These are phyloP conservation scores for Phytophthora sansomeana DNA, from an alignment of 352 stramenopile species.

Conservation along the genomic window DNA sequence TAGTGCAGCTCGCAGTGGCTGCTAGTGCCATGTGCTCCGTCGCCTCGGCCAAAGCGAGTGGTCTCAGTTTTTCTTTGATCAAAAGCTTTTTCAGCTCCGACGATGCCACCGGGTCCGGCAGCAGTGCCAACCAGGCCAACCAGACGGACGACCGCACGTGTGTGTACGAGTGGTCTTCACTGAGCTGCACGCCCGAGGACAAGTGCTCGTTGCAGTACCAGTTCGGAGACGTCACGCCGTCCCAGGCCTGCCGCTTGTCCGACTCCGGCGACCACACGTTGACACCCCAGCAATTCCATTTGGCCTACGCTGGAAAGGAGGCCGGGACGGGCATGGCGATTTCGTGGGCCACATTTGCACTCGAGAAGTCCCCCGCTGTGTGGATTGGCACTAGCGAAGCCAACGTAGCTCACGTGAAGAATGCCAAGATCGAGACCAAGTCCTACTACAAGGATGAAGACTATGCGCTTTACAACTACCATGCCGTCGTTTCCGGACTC, in stretches of 20 bases:
- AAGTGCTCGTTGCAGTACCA: constrained; percentile 52
- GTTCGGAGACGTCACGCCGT: constrained; percentile 52
- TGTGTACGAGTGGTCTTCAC: constrained; percentile 42
- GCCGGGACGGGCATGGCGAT: constrained; percentile 40
- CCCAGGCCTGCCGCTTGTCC: constrained; percentile 56
- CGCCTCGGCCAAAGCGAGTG: constrained; percentile 13
- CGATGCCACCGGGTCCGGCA: constrained; percentile 23
- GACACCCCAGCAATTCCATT: constrained; percentile 58
- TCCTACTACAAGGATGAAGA: constrained; percentile 53
- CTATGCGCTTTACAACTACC: constrained; percentile 51
- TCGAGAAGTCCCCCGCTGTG: constrained; percentile 42
- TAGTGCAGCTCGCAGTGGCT: constrained; percentile 23
- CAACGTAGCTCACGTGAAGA: constrained; percentile 26
- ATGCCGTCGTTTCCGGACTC: constrained; percentile 30
- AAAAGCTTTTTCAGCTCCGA: constrained; percentile 37
- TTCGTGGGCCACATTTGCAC: constrained; percentile 50
- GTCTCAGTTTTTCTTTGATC: constrained; percentile 14
- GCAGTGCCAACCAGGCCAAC: constrained; percentile 5
- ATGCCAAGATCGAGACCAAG: constrained; percentile 33
- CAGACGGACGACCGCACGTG: constrained; percentile 46
- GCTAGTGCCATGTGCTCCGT: constrained; percentile 28
- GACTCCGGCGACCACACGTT: constrained; percentile 31
- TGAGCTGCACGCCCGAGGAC: constrained; percentile 34
- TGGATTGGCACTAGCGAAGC: constrained; percentile 42
- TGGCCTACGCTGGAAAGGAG: constrained; percentile 49